Base-by-base conservation (phyloP, 495 filamentous ascomycete genomes). In the Aspergillus leporis region DNA sequence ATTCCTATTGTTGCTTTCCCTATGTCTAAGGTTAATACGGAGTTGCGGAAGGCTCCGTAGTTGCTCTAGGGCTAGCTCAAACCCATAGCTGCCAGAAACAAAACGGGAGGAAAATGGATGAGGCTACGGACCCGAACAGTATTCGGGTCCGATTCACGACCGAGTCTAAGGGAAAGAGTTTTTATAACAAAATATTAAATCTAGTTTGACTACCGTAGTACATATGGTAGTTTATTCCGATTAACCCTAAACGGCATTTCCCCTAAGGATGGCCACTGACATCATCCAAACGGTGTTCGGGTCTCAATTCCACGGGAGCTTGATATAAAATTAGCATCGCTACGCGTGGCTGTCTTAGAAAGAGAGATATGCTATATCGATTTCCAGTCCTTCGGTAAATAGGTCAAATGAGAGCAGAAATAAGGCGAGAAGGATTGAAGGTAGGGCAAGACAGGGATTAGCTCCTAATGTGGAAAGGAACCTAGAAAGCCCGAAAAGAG, bases 111-210 rank as follows among this genome's bases (percentile, higher is more conserved):
- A 36, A 32, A 36, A 36, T 36, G 34, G 34, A 36, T 36, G 9
- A 12, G 34, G 34, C 8, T 10, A 25, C 21, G 51, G 51, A 41
- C 22, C 51, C 18, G 51, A 36, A 34, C 32, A 22, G 32, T n/a
- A 13, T 53, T 53, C 51, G 51, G 51, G 18, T 36, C 51, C 51
- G 51, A 53, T 53, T 38, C 32, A 32, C 32, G 51, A 53, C 51
- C 51, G 51, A 53, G 32, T 53, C 50, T 52, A 38, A 36, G 31
- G 3, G 47, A n/a, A 49, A 28, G 22, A 31, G 25, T 3, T 28
- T 28, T 28, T 28, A 3, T 28, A 36, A 5, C 34, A 12, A 2
- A 5, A 41, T 16, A 41, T 41, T 41, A 41, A 14, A 16, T 41
- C 16, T 41, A 2, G 14, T 3, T 38, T 5, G 38, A 18, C 38